A percentile compares a stretch with the other conserved stretches of the same genome.
Conservation (phyloP, 2,329 filamentous ascomycete species). For the Colletotrichum karsti region DNA sequence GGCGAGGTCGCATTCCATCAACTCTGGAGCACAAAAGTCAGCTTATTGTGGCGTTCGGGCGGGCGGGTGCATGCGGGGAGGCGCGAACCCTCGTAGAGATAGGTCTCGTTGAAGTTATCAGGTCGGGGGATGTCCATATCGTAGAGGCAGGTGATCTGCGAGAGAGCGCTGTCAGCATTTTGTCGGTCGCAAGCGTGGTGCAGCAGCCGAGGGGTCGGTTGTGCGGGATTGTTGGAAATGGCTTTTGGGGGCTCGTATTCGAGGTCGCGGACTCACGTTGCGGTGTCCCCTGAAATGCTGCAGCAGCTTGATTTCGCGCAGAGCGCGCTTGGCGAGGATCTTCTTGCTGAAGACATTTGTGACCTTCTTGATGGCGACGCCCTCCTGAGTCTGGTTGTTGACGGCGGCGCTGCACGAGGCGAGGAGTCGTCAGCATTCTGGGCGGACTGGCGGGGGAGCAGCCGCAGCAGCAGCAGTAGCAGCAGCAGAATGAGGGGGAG, state of each 20-base stretch:
- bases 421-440: conserved; percentile 21
- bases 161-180: neutral
- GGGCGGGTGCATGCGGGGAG: neutral
- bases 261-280: conserved; percentile 66
- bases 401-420: conserved; percentile 78
- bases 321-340: conserved; percentile 96
- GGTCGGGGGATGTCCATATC: conserved; percentile 99
- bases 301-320: conserved; percentile 98
- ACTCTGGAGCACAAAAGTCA: conserved; percentile 65
- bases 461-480: neutral
- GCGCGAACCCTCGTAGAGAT: conserved; percentile 90
- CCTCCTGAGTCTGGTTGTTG: conserved; percentile 89
- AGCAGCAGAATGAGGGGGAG: conserved; percentile 8
- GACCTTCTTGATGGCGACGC: conserved; percentile 98
- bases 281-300: conserved; percentile 95
- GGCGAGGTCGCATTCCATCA: conserved; percentile 99
- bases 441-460: conserved; percentile 30
- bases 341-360: conserved; percentile 99
- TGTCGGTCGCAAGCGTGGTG: conserved; percentile 13
- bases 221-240: neutral
- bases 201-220: conserved; percentile 9
- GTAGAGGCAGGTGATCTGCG: conserved; percentile 95
- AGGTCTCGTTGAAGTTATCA: conserved; percentile 98
- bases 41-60: neutral
- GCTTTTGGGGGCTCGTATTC: neutral